These are phyloP conservation scores for Casuarina cunninghamiana DNA, from an alignment of 306 rosid species.

Conservation along the genomic window DNA sequence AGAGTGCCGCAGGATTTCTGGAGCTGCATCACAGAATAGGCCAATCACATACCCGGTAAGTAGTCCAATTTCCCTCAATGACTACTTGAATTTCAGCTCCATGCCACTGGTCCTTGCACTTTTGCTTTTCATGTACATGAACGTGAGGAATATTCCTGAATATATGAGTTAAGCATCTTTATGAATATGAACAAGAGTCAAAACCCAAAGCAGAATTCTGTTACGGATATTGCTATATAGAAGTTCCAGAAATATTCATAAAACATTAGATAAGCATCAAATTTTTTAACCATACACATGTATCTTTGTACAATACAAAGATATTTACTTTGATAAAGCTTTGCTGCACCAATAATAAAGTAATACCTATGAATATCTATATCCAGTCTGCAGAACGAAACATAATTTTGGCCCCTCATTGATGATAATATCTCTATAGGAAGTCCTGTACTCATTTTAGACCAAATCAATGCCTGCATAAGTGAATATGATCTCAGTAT, in stretches of 20 bases:
- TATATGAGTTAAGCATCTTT: slow-evolving; percentile 20
- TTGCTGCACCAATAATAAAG: background rate
- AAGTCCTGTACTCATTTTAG: slow-evolving; percentile 98
- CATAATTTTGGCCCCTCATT: slow-evolving; percentile 73
- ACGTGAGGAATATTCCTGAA: slow-evolving; percentile 92
- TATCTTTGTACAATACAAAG: background rate
- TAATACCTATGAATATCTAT: slow-evolving; percentile 89
- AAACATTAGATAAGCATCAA: too few relatives aligned
- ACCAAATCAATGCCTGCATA: slow-evolving; percentile 93
- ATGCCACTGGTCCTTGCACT: slow-evolving; percentile 65
- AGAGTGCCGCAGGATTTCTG: slow-evolving; percentile 8
- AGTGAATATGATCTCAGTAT: slow-evolving; percentile 10
- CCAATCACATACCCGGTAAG: slow-evolving; percentile 69
- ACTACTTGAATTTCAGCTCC: slow-evolving; percentile 99
- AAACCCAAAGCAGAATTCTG: background rate
- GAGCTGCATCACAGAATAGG: slow-evolving; percentile 6
- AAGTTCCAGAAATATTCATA: background rate
- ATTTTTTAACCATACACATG: background rate
- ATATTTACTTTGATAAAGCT: slow-evolving; percentile 2
- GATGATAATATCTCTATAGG: slow-evolving; percentile 90
- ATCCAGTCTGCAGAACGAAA: slow-evolving; percentile 87
- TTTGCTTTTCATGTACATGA: slow-evolving; percentile 80
- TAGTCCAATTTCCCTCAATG: slow-evolving; percentile 98
- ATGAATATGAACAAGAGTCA: slow-evolving; percentile 27
- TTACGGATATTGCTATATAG: background rate